Base-by-base conservation (phyloP, 805 yeast genomes). In the Cyberlindnera petersonii region DNA sequence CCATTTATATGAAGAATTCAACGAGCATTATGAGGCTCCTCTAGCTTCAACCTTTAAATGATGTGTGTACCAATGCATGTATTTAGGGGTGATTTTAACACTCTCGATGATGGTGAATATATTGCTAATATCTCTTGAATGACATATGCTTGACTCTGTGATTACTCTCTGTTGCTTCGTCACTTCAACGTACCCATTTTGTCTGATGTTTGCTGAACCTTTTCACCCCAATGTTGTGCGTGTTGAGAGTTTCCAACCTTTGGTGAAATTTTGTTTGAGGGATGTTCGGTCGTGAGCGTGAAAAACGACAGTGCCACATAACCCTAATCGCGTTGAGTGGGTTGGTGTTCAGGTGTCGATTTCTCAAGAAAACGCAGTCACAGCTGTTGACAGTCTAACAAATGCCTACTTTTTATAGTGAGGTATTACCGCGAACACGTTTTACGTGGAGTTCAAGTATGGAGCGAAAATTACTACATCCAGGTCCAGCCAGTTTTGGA, bases 191-290 rank as follows among this genome's bases (percentile, higher is more conserved):
- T 42, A 42, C 45, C 45, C 45, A 42, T 42, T 42, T 42, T 42
- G 41, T 35, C 44, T 41, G 44, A 26, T 37, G 38, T 37, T 29
- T 41, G 40, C 44, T 41, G 40, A 23, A 15, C 27, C n/a, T 33
- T 38, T 27, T 33, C 37, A 17, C 21, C 34, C 15, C 34, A 13
- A 9, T 9, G 37, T 30, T 21, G 35, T 29, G 27, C 26, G 29
- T 35, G 29, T 22, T 24, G 42, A 31, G 37, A 13, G 44, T 39
- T n/a, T 31, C 33, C 29, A 31, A 31, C 42, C 36, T 43, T 46
- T 44, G 50, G 40, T 39, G 47, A 49, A 46, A 41, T 49, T 49
- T 49, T 46, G 50, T 46, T 46, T 46, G 50, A 41, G 43, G 24
- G 37, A n/a, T n/a, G n/a, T n/a, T n/a, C n/a, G n/a, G 24, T 21